A percentile compares a stretch with the other conserved stretches of the same genome.
Conservation (phyloP, 2,329 filamentous ascomycete genomes). For the Elsinoe necatrix region DNA sequence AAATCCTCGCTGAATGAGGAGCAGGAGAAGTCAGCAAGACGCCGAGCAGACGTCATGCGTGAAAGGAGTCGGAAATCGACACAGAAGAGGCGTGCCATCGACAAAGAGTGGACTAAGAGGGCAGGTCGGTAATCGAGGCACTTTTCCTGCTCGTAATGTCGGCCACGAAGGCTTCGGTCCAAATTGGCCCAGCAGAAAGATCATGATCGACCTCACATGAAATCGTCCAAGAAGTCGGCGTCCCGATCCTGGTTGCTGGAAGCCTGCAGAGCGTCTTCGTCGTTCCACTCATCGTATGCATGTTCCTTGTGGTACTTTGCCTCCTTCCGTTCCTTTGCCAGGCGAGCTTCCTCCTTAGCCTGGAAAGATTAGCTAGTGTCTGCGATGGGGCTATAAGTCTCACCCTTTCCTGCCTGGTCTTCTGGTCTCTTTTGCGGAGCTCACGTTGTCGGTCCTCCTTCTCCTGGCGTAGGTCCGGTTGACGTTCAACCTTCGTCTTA, state of each 20-base stretch:
- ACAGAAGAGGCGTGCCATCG: neutral
- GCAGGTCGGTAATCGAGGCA: neutral
- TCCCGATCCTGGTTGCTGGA: slow-evolving; percentile 80
- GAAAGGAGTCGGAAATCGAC: neutral
- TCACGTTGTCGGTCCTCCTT: slow-evolving; percentile 67
- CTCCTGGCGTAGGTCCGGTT: slow-evolving; percentile 73
- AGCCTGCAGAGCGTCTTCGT: slow-evolving; percentile 66
- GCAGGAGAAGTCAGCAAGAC: neutral
- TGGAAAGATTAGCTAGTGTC: slow-evolving; percentile 16
- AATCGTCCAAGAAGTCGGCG: slow-evolving; percentile 77
- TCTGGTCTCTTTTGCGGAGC: slow-evolving; percentile 63
- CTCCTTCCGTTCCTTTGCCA: slow-evolving; percentile 74
- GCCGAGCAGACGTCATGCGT: neutral
- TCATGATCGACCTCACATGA: slow-evolving; percentile 50
- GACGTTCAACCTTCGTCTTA: slow-evolving; percentile 87
- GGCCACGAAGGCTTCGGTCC: no score
- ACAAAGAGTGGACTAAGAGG: neutral
- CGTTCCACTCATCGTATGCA: slow-evolving; percentile 88
- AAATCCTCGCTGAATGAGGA: neutral
- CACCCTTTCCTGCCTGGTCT: slow-evolving; percentile 54
- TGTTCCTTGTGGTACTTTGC: slow-evolving; percentile 96
- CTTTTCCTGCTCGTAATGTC: no score
- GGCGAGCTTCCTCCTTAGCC: slow-evolving; percentile 66
- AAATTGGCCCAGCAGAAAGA: neutral
- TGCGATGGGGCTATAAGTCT: slow-evolving; percentile 31